Conservation (phyloP, 1,284 basidiomycete species). For the Peniophora sp. region DNA sequence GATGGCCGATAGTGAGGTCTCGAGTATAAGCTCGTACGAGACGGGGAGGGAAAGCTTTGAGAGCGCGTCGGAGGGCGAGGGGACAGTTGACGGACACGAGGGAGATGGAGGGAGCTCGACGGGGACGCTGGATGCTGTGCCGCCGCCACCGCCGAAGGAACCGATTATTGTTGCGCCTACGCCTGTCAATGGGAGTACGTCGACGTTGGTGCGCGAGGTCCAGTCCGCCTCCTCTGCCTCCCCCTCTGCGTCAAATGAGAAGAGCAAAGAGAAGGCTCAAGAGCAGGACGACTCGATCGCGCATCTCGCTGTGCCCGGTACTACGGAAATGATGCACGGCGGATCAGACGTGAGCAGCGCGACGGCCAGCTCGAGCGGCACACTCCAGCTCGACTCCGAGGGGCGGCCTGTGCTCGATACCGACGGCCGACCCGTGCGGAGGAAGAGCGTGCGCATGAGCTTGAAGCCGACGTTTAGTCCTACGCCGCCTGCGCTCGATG, state of each 20-base stretch:
- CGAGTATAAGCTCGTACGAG: slow-evolving; percentile 52
- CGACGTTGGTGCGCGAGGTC: too few species aligned
- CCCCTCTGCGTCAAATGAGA: too few species aligned
- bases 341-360: slow-evolving; percentile 11
- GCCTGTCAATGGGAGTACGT: not conserved
- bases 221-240: too few species aligned
- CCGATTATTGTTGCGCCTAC: not conserved
- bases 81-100: not conserved
- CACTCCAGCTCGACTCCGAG: not conserved
- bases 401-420: slow-evolving; percentile 10
- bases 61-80: slow-evolving; percentile 16
- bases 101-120: too few species aligned
- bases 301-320: not conserved
- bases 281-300: not conserved
- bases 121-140: too few species aligned
- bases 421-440: slow-evolving; percentile 26
- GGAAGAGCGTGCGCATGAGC: slow-evolving; percentile 71
- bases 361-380: slow-evolving; percentile 2
- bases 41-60: slow-evolving; percentile 45
- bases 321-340: too few species aligned
- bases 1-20: slow-evolving; percentile 23
- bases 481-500: slow-evolving; percentile 54
- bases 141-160: not conserved
- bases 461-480: slow-evolving; percentile 64
- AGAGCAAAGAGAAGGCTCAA: not conserved